Conservation (phyloP, 2,329 filamentous ascomycete species). For the Cryphonectria parasitica region DNA sequence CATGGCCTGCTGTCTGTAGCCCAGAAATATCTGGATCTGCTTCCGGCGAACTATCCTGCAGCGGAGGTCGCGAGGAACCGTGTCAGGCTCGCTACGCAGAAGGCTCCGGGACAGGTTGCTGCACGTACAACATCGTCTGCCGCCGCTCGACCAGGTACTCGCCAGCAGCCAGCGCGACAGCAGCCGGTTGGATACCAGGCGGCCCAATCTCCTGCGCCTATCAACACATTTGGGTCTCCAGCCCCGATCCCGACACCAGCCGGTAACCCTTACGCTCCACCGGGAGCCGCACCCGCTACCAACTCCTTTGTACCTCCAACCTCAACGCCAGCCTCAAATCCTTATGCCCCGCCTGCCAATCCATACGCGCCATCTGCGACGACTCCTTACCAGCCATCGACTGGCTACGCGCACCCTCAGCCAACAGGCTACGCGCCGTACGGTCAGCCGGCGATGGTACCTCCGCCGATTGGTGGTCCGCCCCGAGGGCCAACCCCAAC, state of each 20-base stretch:
- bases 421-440: conserved; percentile 41
- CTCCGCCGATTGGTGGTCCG: conserved; percentile 40
- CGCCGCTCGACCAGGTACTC: conserved; percentile 34
- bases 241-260: conserved; percentile 18
- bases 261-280: conserved; percentile 18
- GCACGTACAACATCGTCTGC: conserved; percentile 37
- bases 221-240: conserved; percentile 42
- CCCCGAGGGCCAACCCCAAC: conserved; percentile 69
- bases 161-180: conserved; percentile 42
- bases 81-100: conserved; percentile 81
- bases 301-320: conserved; percentile 38
- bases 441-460: conserved; percentile 37
- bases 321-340: conserved; percentile 37
- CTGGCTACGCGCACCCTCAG: conserved; percentile 37
- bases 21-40: conserved; percentile 86
- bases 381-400: conserved; percentile 34
- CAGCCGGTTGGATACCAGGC: conserved; percentile 55
- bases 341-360: conserved; percentile 41
- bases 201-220: conserved; percentile 42
- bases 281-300: conserved; percentile 31
- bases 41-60: conserved; percentile 81
- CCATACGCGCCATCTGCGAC: conserved; percentile 35
- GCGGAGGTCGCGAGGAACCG: conserved; percentile 86
- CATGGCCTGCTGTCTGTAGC: conserved; percentile 87
- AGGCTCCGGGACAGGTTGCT: conserved; percentile 44